phyloP scores from a whole-genome alignment of 2,329 filamentous ascomycete species.

The Magnaporthiopsis rhizophila region DNA sequence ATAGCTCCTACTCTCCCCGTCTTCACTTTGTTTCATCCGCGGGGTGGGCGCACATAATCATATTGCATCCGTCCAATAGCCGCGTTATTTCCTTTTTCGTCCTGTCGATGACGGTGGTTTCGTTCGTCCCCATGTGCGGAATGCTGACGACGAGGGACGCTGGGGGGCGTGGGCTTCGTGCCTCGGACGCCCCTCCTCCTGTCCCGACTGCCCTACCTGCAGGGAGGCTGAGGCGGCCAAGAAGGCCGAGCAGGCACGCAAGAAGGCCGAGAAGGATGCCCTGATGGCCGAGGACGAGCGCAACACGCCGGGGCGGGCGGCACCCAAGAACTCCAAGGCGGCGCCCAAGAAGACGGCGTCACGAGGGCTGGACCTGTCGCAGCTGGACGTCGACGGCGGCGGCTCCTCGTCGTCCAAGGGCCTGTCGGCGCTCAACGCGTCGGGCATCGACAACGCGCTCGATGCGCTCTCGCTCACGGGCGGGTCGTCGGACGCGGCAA shows the following conservation, averaged over 20 bases:
- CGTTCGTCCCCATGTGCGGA: no score
- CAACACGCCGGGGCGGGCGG: slow-evolving; percentile 44
- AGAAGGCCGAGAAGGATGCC: slow-evolving; percentile 89
- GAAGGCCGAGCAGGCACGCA: slow-evolving; percentile 71
- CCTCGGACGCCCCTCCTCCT: neutral
- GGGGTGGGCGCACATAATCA: neutral
- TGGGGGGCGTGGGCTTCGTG: neutral
- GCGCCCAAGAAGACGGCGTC: slow-evolving; percentile 57
- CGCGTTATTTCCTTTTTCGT: neutral
- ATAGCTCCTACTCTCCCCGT: neutral
- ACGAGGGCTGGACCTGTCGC: slow-evolving; percentile 64
- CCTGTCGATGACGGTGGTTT: neutral
- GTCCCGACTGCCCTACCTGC: slow-evolving; percentile 6
- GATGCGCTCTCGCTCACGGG: slow-evolving; percentile 68
- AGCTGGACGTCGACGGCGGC: slow-evolving; percentile 42
- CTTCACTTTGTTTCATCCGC: neutral
- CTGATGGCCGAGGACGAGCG: slow-evolving; percentile 77
- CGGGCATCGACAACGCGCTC: slow-evolving; percentile 88
- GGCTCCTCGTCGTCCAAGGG: slow-evolving; percentile 22
- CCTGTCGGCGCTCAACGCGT: slow-evolving; percentile 61
- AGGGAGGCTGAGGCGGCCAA: slow-evolving; percentile 82
- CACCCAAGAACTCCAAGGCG: slow-evolving; percentile 60
- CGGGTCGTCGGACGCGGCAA: slow-evolving; percentile 40
- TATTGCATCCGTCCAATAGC: neutral
- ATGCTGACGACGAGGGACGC: slow-evolving; percentile 4